These are phyloP conservation scores for Cercospora sesami DNA, from an alignment of 2,329 filamentous ascomycete species.

Conservation along the genomic window DNA sequence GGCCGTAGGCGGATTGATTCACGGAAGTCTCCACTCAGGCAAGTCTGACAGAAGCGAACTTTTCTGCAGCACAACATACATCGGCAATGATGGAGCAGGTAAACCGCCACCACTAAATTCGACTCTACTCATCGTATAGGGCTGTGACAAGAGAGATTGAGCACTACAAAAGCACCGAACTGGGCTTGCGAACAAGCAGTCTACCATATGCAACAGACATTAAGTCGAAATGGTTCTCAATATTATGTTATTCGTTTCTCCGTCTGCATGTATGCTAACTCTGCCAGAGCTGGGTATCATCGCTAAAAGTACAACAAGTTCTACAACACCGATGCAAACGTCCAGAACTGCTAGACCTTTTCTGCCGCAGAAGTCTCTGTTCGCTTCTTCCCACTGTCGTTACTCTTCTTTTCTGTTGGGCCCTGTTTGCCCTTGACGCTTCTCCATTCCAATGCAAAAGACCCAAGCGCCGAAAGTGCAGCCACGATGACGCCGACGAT, in stretches of 20 bases:
- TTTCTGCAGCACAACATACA: neutral
- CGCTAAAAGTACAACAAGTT: neutral
- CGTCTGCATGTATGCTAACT: neutral
- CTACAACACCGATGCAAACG: neutral
- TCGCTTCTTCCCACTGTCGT: neutral
- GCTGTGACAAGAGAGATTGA: neutral
- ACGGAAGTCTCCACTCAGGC: neutral
- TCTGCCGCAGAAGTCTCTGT: constrained; percentile 5
- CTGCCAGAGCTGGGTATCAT: constrained; percentile 7
- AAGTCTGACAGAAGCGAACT: neutral
- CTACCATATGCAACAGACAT: neutral
- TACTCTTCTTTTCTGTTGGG: constrained; percentile 28
- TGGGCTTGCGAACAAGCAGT: neutral
- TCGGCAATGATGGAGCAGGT: neutral
- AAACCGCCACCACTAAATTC: neutral
- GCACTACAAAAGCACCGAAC: neutral
- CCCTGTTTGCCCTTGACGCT: constrained; percentile 27
- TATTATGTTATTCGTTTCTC: neutral
- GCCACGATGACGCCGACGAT: constrained; percentile 29
- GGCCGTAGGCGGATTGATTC: neutral
- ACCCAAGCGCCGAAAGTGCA: constrained; percentile 26
- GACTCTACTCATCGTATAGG: neutral
- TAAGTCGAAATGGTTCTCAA: neutral
- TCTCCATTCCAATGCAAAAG: constrained; percentile 34
- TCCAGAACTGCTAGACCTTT: constrained; percentile 12